These are phyloP conservation scores for Pichia sp. DNA, from an alignment of 1,139 yeast species.

Conservation along the genomic window DNA sequence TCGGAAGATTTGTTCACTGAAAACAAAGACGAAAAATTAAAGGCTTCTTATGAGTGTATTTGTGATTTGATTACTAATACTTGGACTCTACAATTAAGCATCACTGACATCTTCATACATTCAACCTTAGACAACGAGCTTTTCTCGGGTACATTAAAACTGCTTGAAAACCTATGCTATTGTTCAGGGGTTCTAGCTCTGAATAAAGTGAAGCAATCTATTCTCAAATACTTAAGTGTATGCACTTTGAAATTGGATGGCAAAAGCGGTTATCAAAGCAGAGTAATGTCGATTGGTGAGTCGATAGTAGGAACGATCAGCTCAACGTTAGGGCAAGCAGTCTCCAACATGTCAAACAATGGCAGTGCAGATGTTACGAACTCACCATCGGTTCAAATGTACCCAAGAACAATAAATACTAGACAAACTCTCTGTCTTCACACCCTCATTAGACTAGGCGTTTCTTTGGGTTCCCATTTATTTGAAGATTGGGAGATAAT, in stretches of 20 bases:
- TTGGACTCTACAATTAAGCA: slow-evolving; percentile 44
- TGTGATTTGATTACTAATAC: slow-evolving; percentile 41
- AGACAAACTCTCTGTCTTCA: slow-evolving; percentile 74
- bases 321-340: slow-evolving; percentile 36
- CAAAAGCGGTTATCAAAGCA: slow-evolving; percentile 27
- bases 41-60: slow-evolving; percentile 38
- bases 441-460: slow-evolving; percentile 71
- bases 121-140: slow-evolving; percentile 66
- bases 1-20: slow-evolving; percentile 11
- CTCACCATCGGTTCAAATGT: slow-evolving; percentile 25
- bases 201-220: slow-evolving; percentile 52
- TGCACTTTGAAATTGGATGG: slow-evolving; percentile 46
- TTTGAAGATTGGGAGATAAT: slow-evolving; percentile 66
- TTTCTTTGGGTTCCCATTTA: slow-evolving; percentile 72
- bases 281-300: slow-evolving; percentile 53
- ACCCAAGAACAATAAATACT: slow-evolving; percentile 48
- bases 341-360: slow-evolving; percentile 27
- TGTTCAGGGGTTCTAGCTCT: slow-evolving; percentile 73
- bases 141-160: slow-evolving; percentile 61
- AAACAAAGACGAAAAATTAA: slow-evolving; percentile 12
- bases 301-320: slow-evolving; percentile 58
- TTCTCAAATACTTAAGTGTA: slow-evolving; percentile 54
- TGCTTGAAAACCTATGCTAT: slow-evolving; percentile 77
- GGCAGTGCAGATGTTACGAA: not conserved
- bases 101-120: slow-evolving; percentile 53